Conservation (phyloP, 2,329 filamentous ascomycete genomes). For the Tolypocladium pustulatum region DNA sequence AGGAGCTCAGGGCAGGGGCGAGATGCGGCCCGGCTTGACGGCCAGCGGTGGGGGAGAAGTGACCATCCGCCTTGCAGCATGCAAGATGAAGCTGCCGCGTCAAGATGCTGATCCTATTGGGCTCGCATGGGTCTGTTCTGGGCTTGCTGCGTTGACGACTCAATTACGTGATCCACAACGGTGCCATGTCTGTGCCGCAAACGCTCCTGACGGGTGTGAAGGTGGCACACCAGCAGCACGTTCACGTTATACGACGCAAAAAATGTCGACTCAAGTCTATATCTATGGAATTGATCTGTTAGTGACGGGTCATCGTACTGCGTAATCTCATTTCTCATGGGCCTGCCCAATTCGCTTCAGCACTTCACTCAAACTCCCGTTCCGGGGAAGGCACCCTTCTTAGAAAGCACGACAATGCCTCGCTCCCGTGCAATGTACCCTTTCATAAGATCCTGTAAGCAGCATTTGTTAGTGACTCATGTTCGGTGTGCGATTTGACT, state of each 20-base stretch:
- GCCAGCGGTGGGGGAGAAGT: neutral
- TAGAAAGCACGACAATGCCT: constrained; percentile 85
- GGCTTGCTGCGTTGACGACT: neutral
- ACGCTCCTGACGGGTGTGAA: neutral
- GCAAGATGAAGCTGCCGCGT: neutral
- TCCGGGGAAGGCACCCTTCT: constrained; percentile 85
- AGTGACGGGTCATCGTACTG: neutral
- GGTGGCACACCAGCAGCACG: neutral
- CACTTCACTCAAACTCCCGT: constrained; percentile 53
- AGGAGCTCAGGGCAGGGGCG: neutral
- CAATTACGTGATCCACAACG: no score
- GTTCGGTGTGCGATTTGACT: constrained; percentile 1
- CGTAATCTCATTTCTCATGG: neutral
- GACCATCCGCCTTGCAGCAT: neutral
- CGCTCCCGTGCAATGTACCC: constrained; percentile 92
- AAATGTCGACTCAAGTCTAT: neutral
- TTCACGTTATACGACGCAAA: neutral
- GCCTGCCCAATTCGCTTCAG: neutral
- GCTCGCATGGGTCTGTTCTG: neutral
- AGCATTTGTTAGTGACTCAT: constrained; percentile 22
- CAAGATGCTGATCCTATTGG: neutral
- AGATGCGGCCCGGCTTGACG: neutral
- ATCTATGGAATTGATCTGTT: neutral
- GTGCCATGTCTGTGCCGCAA: neutral
- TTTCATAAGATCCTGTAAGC: constrained; percentile 75